Percentiles rank a stretch among this genome's conserved stretches.
phyloP scores from a whole-genome alignment of 176 grass and related monocot species.

The Paspalum notatum region DNA sequence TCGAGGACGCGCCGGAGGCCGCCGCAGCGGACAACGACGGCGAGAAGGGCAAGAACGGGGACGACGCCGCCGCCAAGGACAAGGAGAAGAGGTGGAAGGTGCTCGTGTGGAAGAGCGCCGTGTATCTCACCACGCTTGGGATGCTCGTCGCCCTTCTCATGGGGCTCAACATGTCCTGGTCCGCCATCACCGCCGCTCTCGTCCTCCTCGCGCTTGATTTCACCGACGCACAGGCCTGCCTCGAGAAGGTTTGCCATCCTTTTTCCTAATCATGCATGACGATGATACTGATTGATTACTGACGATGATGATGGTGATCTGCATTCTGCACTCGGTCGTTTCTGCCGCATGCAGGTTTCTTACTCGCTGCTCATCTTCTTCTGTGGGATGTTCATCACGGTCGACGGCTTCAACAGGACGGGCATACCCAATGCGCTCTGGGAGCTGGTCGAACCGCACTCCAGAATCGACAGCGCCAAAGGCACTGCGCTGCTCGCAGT shows the following conservation, averaged over 20 bases:
- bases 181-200: conserved; percentile 83
- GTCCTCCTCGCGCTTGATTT: conserved; percentile 91
- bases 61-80: conserved; percentile 16
- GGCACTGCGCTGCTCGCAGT: conserved; percentile 69
- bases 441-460: conserved; percentile 79
- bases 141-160: conserved; percentile 84
- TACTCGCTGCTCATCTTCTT: conserved; percentile 97
- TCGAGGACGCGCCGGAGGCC: conserved; percentile 47
- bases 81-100: conserved; percentile 66
- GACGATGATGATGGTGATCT: background rate
- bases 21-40: background rate
- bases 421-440: conserved; percentile 86
- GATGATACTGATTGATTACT: background rate
- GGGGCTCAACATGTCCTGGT: conserved; percentile 98
- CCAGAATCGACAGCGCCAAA: conserved; percentile 64
- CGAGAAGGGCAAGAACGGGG: conserved; percentile 38
- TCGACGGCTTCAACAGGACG: conserved; percentile 89
- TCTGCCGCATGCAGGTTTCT: conserved; percentile 84
- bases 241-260: conserved; percentile 99
- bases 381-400: conserved; percentile 99
- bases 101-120: conserved; percentile 72
- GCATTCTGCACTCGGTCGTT: too few species aligned
- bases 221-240: conserved; percentile 80
- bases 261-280: too few species aligned
- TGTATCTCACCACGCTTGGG: conserved; percentile 79